phyloP scores from a whole-genome alignment of 2,329 filamentous ascomycete genomes.

The Hymenoscyphus fraxineus region DNA sequence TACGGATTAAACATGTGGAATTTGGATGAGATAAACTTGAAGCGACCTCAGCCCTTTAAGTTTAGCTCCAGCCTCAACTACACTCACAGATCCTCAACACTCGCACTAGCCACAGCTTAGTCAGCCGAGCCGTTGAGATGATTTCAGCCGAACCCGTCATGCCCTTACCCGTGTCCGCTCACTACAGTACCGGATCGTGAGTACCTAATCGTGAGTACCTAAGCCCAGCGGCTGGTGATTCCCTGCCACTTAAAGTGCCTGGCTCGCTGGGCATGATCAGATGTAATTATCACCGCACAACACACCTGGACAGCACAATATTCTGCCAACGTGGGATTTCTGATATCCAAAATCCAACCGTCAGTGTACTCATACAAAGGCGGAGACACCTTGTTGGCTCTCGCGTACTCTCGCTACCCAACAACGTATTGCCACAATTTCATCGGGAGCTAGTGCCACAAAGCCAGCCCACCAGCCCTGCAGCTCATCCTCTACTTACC shows the following conservation, averaged over 20 bases:
- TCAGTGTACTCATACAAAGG: background rate
- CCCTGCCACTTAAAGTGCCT: background rate
- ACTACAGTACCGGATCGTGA: no score
- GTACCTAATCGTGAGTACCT: no score
- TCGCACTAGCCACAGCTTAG: background rate
- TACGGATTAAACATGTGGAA: no score
- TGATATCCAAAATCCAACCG: no score
- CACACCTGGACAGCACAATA: background rate
- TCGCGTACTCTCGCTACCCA: background rate
- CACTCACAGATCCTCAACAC: no score
- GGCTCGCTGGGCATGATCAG: background rate
- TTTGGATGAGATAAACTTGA: no score
- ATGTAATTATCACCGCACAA: background rate
- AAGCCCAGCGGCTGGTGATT: background rate
- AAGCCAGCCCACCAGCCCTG: background rate
- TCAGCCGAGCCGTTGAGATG: background rate
- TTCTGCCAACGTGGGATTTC: background rate
- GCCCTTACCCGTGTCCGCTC: no score
- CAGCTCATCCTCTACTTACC: background rate
- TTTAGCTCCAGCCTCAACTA: no score
- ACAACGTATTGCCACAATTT: background rate
- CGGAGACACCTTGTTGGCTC: background rate
- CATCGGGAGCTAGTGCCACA: background rate
- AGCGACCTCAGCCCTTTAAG: background rate
- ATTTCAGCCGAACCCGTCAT: background rate